Evolutionary conservation across 345 rosid genomes (phyloP).

Genomic region (Laguncularia racemosa): DNA sequence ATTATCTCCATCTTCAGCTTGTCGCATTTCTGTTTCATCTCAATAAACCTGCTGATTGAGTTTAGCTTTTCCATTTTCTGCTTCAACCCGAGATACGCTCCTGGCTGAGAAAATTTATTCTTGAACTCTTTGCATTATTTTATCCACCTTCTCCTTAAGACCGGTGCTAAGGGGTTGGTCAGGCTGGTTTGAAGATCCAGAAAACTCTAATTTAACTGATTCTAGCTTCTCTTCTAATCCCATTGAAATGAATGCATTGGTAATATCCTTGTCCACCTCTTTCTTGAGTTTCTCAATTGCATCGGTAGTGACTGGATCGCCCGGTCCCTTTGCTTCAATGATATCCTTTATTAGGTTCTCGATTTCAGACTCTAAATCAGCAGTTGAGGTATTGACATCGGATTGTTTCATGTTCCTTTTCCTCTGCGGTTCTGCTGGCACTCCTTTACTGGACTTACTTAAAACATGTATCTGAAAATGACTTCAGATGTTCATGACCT

Average conservation of each 20-base stretch:
- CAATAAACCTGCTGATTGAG: too few relatives aligned
- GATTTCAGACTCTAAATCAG: conserved; percentile 55
- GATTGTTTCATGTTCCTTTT: conserved; percentile 61
- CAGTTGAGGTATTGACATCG: conserved; percentile 27
- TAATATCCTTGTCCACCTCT: conserved; percentile 22
- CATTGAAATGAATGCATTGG: conserved; percentile 26
- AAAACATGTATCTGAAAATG: too few relatives aligned
- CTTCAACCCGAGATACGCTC: conserved; percentile 32
- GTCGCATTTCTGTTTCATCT: too few relatives aligned
- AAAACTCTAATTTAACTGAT: conserved; percentile 20
- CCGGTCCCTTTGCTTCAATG: conserved; percentile 38
- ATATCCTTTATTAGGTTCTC: conserved; percentile 61
- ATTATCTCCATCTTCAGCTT: too few relatives aligned
- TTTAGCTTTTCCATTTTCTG: conserved; percentile 24
- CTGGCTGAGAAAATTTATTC: conserved; percentile 26
- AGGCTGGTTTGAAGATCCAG: conserved; percentile 11
- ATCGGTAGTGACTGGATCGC: background rate
- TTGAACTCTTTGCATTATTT: conserved; percentile 22
- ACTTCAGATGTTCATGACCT: too few relatives aligned
- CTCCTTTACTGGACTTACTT: conserved; percentile 12
- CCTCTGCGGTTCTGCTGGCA: conserved; percentile 49
- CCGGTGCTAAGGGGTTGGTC: conserved; percentile 7
- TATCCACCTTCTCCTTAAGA: conserved; percentile 14
- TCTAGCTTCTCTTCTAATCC: conserved; percentile 27
- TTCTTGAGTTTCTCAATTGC: conserved; percentile 23